Percentiles rank a stretch among this genome's conserved stretches.
These are phyloP conservation scores for Artemisia tridentata DNA, from an alignment of 129 eudicot genomes.

Conservation along the genomic window DNA sequence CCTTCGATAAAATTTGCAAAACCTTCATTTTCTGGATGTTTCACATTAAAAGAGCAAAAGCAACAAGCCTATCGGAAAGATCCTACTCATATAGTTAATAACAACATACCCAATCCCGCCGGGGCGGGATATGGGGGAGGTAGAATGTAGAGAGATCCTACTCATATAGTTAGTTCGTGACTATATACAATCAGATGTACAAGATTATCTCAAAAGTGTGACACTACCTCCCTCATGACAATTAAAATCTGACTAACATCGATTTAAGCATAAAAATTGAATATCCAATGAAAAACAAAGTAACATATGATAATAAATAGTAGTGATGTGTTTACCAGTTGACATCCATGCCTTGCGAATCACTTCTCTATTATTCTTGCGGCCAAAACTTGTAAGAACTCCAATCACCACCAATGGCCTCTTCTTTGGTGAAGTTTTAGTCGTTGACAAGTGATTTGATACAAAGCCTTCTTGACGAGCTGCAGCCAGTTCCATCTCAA, in stretches of 20 bases:
- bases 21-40: not conserved
- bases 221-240: too few species aligned
- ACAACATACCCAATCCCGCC: too few species aligned
- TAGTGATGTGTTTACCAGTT: slow-evolving; percentile 44
- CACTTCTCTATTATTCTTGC: slow-evolving; percentile 83
- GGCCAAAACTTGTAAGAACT: slow-evolving; percentile 85
- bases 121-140: too few species aligned
- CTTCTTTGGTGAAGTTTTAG: slow-evolving; percentile 38
- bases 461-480: slow-evolving; percentile 86
- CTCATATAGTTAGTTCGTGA: slow-evolving; percentile 6
- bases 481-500: slow-evolving; percentile 83
- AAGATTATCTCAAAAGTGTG: not conserved
- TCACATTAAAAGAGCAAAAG: not conserved
- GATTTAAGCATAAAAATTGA: not conserved
- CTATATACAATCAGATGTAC: not conserved
- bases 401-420: slow-evolving; percentile 76
- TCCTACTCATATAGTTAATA: too few species aligned
- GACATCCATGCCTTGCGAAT: slow-evolving; percentile 94
- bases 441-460: slow-evolving; percentile 49
- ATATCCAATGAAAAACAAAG: slow-evolving; percentile 6
- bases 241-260: too few species aligned
- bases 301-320: not conserved
- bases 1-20: too few species aligned
- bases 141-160: too few species aligned
- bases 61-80: slow-evolving; percentile 1